Base-by-base conservation (phyloP, 78 protist genomes). In the Dictyostelium firmibasis region DNA sequence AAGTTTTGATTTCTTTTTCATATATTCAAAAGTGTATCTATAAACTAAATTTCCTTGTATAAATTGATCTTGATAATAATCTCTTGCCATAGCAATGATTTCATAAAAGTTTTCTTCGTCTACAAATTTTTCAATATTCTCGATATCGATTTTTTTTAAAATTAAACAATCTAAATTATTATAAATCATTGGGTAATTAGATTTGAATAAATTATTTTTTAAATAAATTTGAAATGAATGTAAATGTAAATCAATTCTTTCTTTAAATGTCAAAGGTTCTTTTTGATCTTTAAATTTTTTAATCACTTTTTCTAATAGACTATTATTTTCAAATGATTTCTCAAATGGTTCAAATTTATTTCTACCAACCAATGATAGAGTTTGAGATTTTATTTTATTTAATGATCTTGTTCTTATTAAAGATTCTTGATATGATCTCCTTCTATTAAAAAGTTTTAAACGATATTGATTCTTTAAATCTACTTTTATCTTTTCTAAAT, bases 171-270 rank as follows among this genome's bases (percentile, higher is more conserved):
- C 14, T 33, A 82, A 33, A 57, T 60, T 35, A 31, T 82, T 60
- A 82, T 57, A 57, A 5, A 82, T 31, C 75, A 57, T 82, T 14
- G 75, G 86, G 20, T 16, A 31, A 18, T 16, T 16, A 2, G 4
- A 1, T 33, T 82, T 47, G 10, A 57, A 82, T 35, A 82, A 23
- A 60, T 43, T 82, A 23, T 60, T 60, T 27, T 31, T 14, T 18
- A n/a, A 29, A 20, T 57, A 11, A 16, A 82, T 18, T 44, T 57
- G 75, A 6, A 82, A 38, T n/a, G 86, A 82, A 82, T 82, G 67
- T 6, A 57, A 57, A 60, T 82, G 86, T 33, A 82, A 43, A 36
- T 82, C 76, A 16, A 82, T 6, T 82, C 86, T 47, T 2, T 82
- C 86, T 50, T 33, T 1, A 35, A 72, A 72, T 31, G 79, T 5